phyloP scores from a whole-genome alignment of 75 land plant genomes.

The Cryptomeria japonica region DNA sequence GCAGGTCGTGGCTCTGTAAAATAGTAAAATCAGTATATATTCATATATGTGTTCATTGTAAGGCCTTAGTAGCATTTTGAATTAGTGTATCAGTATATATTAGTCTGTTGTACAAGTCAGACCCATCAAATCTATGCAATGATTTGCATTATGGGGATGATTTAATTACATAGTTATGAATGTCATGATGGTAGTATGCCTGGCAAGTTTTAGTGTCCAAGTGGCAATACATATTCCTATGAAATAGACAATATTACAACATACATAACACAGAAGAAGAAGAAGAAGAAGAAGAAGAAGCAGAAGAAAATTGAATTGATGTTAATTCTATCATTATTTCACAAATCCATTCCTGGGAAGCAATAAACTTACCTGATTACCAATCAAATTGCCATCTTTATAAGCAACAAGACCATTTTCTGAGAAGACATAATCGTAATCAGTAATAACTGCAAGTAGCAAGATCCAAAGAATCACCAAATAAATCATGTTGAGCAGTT shows the following conservation, averaged over 20 bases:
- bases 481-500: neutral
- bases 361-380: constrained; percentile 65
- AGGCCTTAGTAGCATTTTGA: neutral
- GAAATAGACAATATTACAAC: neutral
- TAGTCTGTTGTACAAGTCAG: neutral
- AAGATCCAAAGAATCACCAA: constrained; percentile 8
- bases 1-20: too few species aligned
- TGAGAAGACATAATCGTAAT: constrained; percentile 95
- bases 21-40: neutral
- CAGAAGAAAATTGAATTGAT: constrained; percentile 1
- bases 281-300: neutral
- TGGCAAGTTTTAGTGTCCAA: neutral
- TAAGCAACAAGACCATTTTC: constrained; percentile 98
- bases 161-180: neutral
- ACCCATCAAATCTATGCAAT: neutral
- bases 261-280: neutral
- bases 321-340: neutral
- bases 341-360: neutral
- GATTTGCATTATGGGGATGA: neutral
- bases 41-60: neutral
- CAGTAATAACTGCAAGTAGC: constrained; percentile 76
- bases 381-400: constrained; percentile 79
- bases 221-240: neutral
- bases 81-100: neutral
- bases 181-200: neutral